phyloP scores from a whole-genome alignment of 169 alveolate species.

The Plasmodium inui region DNA sequence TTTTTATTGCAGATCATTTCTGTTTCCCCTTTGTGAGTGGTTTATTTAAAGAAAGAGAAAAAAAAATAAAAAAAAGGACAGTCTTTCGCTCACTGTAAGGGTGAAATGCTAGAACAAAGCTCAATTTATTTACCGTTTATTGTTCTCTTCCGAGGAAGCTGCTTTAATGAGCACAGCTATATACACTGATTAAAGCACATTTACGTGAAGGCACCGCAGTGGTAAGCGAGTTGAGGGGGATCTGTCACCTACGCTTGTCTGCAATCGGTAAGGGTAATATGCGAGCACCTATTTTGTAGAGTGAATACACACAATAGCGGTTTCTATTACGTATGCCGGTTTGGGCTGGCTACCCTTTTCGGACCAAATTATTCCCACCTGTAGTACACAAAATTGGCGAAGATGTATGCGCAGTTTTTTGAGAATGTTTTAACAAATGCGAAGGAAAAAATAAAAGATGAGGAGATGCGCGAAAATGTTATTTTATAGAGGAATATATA shows the following conservation, averaged over 20 bases:
- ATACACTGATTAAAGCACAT: background rate
- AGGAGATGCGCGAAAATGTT: background rate
- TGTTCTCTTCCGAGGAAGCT: background rate
- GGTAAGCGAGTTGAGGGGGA: background rate
- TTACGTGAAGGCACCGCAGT: background rate
- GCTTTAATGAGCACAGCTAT: background rate
- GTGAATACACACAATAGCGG: background rate
- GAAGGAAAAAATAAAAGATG: background rate
- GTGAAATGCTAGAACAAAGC: background rate
- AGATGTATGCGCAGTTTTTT: background rate
- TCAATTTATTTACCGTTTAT: background rate
- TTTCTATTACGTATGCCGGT: background rate
- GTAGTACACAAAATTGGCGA: background rate
- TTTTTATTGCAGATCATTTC: conserved; percentile 6
- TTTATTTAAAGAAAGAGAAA: background rate
- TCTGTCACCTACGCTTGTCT: background rate
- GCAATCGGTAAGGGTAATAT: background rate
- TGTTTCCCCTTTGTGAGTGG: background rate
- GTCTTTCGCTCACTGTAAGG: background rate
- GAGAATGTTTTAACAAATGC: background rate
- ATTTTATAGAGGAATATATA: background rate
- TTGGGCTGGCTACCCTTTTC: background rate
- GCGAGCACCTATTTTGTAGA: background rate
- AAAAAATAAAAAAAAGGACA: background rate
- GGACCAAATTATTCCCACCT: background rate